A percentile compares a stretch with the other conserved stretches of the same genome.
Evolutionary conservation across 1,139 yeast species (phyloP).

Genomic region (Pichia sp.): DNA sequence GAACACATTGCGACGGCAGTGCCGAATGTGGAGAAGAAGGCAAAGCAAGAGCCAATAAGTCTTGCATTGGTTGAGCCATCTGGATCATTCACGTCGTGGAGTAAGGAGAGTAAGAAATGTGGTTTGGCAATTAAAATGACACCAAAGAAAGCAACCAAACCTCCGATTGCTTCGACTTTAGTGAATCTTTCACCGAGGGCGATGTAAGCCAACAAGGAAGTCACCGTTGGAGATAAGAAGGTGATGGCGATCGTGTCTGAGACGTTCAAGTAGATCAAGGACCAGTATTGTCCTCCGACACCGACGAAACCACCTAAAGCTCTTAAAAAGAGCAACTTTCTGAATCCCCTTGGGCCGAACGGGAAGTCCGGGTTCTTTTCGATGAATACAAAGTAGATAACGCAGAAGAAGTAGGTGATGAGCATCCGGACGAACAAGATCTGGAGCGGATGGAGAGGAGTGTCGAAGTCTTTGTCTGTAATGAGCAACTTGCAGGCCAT

Average conservation of each 20-base stretch:
- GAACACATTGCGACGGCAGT: conserved; percentile 71
- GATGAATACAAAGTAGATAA: conserved; percentile 45
- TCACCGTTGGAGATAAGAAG: conserved; percentile 73
- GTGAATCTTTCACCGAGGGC: conserved; percentile 66
- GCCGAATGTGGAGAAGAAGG: conserved; percentile 68
- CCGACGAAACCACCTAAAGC: conserved; percentile 80
- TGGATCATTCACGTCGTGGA: conserved; percentile 12
- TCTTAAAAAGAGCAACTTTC: conserved; percentile 52
- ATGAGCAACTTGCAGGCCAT: conserved; percentile 70
- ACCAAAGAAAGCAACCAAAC: conserved; percentile 67
- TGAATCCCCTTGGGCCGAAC: conserved; percentile 62
- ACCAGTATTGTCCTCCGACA: conserved; percentile 47
- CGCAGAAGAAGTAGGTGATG: conserved; percentile 50
- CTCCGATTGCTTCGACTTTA: conserved; percentile 64
- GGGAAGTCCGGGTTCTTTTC: conserved; percentile 57
- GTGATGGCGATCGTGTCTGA: conserved; percentile 74
- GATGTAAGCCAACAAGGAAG: conserved; percentile 72
- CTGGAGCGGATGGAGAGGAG: conserved; percentile 73
- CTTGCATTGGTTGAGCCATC: conserved; percentile 25
- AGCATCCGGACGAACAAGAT: conserved; percentile 75
- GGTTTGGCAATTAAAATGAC: conserved; percentile 85
- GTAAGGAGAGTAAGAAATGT: conserved; percentile 50
- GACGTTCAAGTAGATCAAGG: conserved; percentile 65
- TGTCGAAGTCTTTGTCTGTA: conserved; percentile 50
- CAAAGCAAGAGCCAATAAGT: conserved; percentile 58